These are phyloP conservation scores for Porodaedalea pini DNA, from an alignment of 1,284 basidiomycete species.

Conservation along the genomic window DNA sequence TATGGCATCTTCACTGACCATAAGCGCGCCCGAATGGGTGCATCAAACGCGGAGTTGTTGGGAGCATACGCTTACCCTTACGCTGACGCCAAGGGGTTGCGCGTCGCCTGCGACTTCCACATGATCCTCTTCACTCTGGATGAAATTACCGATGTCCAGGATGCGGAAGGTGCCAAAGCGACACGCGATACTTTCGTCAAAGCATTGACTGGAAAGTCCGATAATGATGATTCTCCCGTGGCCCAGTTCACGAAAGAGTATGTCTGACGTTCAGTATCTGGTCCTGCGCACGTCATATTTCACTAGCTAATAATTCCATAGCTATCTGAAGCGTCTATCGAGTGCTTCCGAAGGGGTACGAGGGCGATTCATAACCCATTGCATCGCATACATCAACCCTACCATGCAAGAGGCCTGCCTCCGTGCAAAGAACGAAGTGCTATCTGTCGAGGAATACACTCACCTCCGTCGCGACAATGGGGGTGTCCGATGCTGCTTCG, in stretches of 20 bases:
- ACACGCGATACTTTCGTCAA: slow-evolving; percentile 55
- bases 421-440: slow-evolving; percentile 32
- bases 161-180: slow-evolving; percentile 47
- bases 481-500: slow-evolving; percentile 39
- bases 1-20: slow-evolving; percentile 56
- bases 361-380: slow-evolving; percentile 35
- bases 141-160: slow-evolving; percentile 67
- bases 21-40: slow-evolving; percentile 57
- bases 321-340: slow-evolving; percentile 13
- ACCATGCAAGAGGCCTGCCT: slow-evolving; percentile 36
- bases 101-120: slow-evolving; percentile 60
- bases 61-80: slow-evolving; percentile 61
- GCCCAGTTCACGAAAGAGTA: slow-evolving; percentile 13
- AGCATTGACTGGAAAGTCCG: slow-evolving; percentile 47
- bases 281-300: slow-evolving; percentile 7
- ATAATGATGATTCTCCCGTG: slow-evolving; percentile 45
- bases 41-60: slow-evolving; percentile 57
- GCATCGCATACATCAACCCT: slow-evolving; percentile 35
- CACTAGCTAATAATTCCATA: not conserved
- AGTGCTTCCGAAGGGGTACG: not conserved
- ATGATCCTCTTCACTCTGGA: slow-evolving; percentile 66
- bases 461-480: slow-evolving; percentile 39
- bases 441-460: slow-evolving; percentile 32
- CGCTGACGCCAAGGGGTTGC: slow-evolving; percentile 52
- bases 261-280: not conserved